Evolutionary conservation across 441 rosid genomes (phyloP).

Genomic region (Populus hybrid): DNA sequence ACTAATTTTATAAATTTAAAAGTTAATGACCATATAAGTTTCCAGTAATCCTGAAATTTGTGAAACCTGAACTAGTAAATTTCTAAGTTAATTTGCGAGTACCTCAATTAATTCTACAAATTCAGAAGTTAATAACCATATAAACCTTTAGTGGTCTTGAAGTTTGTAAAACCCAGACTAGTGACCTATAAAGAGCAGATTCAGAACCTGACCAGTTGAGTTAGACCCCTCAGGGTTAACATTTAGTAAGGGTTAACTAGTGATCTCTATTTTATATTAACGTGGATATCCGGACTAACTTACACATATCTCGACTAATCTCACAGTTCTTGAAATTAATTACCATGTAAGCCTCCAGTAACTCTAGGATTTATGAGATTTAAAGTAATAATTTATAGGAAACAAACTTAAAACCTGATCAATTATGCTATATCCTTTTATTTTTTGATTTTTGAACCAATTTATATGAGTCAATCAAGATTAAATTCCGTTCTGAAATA

Average conservation of each 20-base stretch:
- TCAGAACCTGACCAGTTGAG: rapidly evolving
- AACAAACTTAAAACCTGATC: too few species aligned
- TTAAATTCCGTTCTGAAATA: too few species aligned
- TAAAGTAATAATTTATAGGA: too few species aligned
- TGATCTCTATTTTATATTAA: too few species aligned
- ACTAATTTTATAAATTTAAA: too few species aligned
- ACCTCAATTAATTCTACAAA: rapidly evolving
- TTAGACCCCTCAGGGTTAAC: too few species aligned
- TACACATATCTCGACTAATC: rapidly evolving
- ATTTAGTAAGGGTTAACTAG: rapidly evolving
- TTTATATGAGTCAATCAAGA: too few species aligned
- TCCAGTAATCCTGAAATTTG: too few species aligned
- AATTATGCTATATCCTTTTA: too few species aligned
- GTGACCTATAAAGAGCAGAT: rapidly evolving
- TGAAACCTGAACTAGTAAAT: too few species aligned
- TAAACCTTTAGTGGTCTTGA: rapidly evolving
- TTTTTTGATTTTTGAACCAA: too few species aligned
- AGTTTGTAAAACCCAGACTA: rapidly evolving
- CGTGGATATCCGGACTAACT: rapidly evolving
- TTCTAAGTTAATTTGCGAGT: rapidly evolving
- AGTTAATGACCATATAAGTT: too few species aligned
- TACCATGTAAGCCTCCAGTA: rapidly evolving
- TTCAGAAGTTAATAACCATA: rapidly evolving
- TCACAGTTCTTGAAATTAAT: rapidly evolving
- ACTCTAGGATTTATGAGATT: rapidly evolving